A percentile compares a stretch with the other conserved stretches of the same genome.
Conservation (phyloP, 202 grass and related monocot species). For the Bolboschoenoplectus hybrid region DNA sequence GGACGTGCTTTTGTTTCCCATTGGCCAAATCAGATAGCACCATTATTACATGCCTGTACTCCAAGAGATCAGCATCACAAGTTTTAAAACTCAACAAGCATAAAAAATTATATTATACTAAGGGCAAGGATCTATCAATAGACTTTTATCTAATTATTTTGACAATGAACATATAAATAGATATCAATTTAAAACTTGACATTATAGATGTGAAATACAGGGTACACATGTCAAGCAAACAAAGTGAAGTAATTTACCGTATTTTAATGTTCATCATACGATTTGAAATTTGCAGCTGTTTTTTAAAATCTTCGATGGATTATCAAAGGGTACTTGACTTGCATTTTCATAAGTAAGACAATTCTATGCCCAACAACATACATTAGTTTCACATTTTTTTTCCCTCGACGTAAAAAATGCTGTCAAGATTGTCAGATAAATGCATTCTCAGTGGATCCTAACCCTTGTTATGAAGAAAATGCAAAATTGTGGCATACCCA, state of each 20-base stretch:
- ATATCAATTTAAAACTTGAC: background rate
- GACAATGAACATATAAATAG: background rate
- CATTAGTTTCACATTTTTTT: background rate
- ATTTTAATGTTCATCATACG: background rate
- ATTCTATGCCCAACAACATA: slow-evolving; percentile 6
- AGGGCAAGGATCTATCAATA: slow-evolving; percentile 11
- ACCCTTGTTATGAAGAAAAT: slow-evolving; percentile 18
- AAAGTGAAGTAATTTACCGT: background rate
- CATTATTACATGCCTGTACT: slow-evolving; percentile 97
- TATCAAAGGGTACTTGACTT: background rate
- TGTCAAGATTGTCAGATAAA: background rate
- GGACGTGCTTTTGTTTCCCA: slow-evolving; percentile 90
- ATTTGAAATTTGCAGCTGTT: background rate
- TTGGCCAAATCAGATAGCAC: slow-evolving; percentile 82
- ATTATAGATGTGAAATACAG: background rate
- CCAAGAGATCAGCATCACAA: slow-evolving; percentile 30
- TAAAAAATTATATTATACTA: slow-evolving; percentile 7
- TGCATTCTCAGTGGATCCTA: background rate
- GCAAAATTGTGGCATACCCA: slow-evolving; percentile 50
- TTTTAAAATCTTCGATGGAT: background rate
- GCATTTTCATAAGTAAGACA: background rate
- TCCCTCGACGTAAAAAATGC: background rate
- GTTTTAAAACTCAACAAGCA: slow-evolving; percentile 19
- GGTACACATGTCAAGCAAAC: background rate
- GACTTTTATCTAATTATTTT: slow-evolving; percentile 15